These are phyloP conservation scores for Auriscalpium microsporum DNA, from an alignment of 768 basidiomycete species.

Conservation along the genomic window DNA sequence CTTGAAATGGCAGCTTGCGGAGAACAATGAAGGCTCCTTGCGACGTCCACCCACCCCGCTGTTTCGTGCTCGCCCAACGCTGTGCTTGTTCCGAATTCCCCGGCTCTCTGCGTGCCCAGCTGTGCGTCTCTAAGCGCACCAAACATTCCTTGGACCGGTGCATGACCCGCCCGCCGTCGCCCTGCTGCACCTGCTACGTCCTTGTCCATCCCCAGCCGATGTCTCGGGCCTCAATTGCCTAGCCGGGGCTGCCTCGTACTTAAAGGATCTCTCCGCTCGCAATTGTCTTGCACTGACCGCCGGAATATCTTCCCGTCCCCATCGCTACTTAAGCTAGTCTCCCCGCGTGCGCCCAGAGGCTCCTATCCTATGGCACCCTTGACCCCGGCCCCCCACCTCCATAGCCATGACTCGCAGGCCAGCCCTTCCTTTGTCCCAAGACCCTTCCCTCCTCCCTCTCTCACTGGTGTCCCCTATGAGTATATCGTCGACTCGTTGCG, in stretches of 20 bases:
- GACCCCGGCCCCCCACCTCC: constrained; percentile 7
- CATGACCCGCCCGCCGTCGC: too few relatives aligned
- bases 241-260: too few relatives aligned
- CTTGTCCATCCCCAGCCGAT: too few relatives aligned
- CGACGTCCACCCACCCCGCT: too few relatives aligned
- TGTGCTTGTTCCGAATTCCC: too few relatives aligned
- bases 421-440: constrained; percentile 40
- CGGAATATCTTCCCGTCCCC: not conserved
- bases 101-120: too few relatives aligned
- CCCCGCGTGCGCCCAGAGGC: not conserved
- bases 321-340: not conserved
- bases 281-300: not conserved
- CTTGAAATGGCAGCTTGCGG: not conserved
- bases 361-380: constrained; percentile 11
- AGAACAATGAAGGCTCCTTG: not conserved
- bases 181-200: too few relatives aligned
- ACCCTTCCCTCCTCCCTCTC: constrained; percentile 56
- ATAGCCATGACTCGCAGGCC: constrained; percentile 15
- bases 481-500: constrained; percentile 67
- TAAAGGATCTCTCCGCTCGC: not conserved
- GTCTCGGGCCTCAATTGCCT: too few relatives aligned
- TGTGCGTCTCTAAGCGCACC: too few relatives aligned
- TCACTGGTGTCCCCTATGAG: constrained; percentile 58
- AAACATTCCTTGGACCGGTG: too few relatives aligned
- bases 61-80: too few relatives aligned